Base-by-base conservation (phyloP, 148 eudicot species). In the Polygonum maritimum region DNA sequence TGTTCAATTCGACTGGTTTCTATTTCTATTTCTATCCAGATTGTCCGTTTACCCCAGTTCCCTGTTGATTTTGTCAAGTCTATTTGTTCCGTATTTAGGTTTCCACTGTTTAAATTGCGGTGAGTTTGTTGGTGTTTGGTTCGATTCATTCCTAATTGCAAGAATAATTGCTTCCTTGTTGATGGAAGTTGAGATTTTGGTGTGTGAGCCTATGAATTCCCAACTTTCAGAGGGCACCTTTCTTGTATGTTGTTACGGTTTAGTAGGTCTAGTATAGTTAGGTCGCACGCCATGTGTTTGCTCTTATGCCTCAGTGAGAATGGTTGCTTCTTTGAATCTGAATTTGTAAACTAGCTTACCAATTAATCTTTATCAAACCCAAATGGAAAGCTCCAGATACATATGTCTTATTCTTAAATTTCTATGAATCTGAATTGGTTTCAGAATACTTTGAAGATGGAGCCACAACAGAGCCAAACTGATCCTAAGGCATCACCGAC, bases 401-500 rank as follows among this genome's bases (percentile, higher is more conserved):
- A 26, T 26, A 26, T 26, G 31, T 26, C 31, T 26, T 26, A 26
- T 26, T 26, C 31, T 26, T 26, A 26, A 26, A 26, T 26, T 26
- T 54, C 31, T 54, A 54, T 13, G 5, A 60, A 60, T 60, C 69
- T 60, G 8, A 60, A 16, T 60, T 60, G 16, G 16, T 60, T 38
- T 26, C 69, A 60, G 69, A 22, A 57, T 19, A 57, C 8, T 21
- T 21, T 38, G 2, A 67, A 38, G 45, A 85, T 83, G 88, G 82
- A 82, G 55, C 40, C 85, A 35, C 75, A 89, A 71, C 84, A 79
- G 48, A 70, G 31, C 51, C 81, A 69, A 80, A 70, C 36, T 73
- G 87, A 84, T 78, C 70, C 74, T 62, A 79, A 78, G 75, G 22
- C 78, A 60, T 57, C 89, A 52, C 1, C 31, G 31, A 48, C 87